These are phyloP conservation scores for Colletotrichum higginsianum DNA, from an alignment of 2,329 filamentous ascomycete species.

Conservation along the genomic window DNA sequence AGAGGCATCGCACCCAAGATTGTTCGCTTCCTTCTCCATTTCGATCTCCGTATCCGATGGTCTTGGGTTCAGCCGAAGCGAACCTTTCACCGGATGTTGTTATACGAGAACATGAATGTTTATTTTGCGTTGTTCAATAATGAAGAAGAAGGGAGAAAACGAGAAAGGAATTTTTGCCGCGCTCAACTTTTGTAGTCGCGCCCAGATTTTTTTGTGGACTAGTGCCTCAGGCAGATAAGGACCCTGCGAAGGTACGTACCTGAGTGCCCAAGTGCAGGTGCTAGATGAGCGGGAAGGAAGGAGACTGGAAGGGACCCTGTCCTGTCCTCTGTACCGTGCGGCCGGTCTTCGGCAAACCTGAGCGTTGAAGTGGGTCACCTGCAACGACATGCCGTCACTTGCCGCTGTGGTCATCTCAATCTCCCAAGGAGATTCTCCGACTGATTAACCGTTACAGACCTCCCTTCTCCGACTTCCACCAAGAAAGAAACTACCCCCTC, in stretches of 20 bases:
- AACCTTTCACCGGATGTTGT: constrained; percentile 62
- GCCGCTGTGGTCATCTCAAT: constrained; percentile 19
- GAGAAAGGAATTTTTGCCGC: constrained; percentile 33
- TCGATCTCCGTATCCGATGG: constrained; percentile 62
- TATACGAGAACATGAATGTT: constrained; percentile 57
- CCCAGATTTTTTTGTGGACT: constrained; percentile 11
- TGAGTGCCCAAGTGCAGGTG: no score
- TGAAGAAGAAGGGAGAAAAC: constrained; percentile 50
- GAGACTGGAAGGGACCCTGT: neutral
- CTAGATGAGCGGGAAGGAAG: neutral
- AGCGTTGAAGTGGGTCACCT: constrained; percentile 31
- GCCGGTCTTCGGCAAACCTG: constrained; percentile 37
- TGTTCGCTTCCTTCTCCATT: constrained; percentile 70
- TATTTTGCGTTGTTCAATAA: constrained; percentile 65
- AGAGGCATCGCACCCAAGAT: constrained; percentile 73
- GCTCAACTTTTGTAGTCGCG: constrained; percentile 34
- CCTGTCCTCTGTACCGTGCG: constrained; percentile 9
- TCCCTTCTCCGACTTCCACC: constrained; percentile 5
- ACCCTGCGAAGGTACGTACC: neutral
- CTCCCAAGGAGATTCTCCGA: constrained; percentile 18
- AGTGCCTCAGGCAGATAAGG: constrained; percentile 25
- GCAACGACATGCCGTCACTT: constrained; percentile 40
- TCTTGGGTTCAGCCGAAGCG: constrained; percentile 61
- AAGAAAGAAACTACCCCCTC: neutral
- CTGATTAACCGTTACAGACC: neutral